Evolutionary conservation across 352 stramenopile species (phyloP).

Genomic region (Aphanomyces astaci): DNA sequence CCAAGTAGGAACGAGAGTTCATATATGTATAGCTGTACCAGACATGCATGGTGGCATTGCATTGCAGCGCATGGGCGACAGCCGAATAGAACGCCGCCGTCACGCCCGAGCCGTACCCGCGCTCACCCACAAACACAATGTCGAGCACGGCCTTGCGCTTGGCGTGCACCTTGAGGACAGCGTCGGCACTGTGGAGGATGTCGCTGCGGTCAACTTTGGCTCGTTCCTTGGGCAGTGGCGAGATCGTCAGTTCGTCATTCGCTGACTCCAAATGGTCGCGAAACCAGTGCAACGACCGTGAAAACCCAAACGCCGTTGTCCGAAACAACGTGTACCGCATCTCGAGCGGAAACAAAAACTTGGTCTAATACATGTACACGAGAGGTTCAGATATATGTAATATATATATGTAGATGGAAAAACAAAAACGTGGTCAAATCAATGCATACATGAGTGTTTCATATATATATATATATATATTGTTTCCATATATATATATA

Average conservation of each 20-base stretch:
- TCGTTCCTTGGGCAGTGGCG: slow-evolving; percentile 77
- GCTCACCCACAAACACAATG: slow-evolving; percentile 79
- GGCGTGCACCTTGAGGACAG: slow-evolving; percentile 78
- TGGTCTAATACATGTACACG: too few relatives aligned
- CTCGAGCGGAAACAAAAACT: slow-evolving; percentile 74
- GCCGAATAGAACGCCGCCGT: slow-evolving; percentile 81
- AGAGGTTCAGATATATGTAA: too few relatives aligned
- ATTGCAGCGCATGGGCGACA: slow-evolving; percentile 56
- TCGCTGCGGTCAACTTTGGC: slow-evolving; percentile 72
- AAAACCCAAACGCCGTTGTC: slow-evolving; percentile 71
- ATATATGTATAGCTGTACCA: background rate
- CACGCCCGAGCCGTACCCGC: slow-evolving; percentile 76
- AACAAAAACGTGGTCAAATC: too few relatives aligned
- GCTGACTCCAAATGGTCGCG: slow-evolving; percentile 34
- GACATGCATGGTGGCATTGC: background rate
- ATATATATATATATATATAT: too few relatives aligned
- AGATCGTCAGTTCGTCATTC: slow-evolving; percentile 77
- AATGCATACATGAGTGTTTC: too few relatives aligned
- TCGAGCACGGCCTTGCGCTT: slow-evolving; percentile 78
- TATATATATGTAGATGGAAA: too few relatives aligned
- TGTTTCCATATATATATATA: too few relatives aligned
- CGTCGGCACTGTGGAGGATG: slow-evolving; percentile 64
- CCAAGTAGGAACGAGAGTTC: background rate
- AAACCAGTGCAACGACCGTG: slow-evolving; percentile 74
- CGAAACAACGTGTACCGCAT: slow-evolving; percentile 66